A percentile compares a stretch with the other conserved stretches of the same genome.
Evolutionary conservation across 2,329 filamentous ascomycete genomes (phyloP).

Genomic region (Nigrospora sphaerica): DNA sequence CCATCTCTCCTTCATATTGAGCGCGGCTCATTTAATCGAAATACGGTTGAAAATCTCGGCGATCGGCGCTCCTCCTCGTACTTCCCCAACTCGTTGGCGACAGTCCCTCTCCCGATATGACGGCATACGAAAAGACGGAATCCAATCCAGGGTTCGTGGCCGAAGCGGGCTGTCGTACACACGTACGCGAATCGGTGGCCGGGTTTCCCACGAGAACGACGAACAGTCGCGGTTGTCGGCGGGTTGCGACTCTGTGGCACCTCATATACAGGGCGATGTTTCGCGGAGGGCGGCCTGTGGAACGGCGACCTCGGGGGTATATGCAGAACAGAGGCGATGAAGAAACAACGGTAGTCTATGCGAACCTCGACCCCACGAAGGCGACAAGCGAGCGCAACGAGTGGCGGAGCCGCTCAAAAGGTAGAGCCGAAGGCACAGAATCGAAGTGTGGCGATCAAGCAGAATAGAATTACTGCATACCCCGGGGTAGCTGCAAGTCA

Average conservation of each 20-base stretch:
- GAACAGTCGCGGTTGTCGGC: no score
- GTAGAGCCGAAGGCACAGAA: background rate
- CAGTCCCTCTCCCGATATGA: background rate
- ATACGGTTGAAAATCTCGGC: slow-evolving; percentile 9
- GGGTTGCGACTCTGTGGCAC: background rate
- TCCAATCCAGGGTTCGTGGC: background rate
- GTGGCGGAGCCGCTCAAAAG: no score
- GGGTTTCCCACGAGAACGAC: no score
- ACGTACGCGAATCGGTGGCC: background rate
- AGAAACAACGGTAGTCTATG: slow-evolving; percentile 16
- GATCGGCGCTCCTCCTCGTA: background rate
- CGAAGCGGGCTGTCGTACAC: background rate
- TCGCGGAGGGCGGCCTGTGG: slow-evolving; percentile 8
- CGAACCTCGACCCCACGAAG: background rate
- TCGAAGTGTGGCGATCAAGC: background rate
- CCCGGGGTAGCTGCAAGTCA: background rate
- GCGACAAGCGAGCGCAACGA: no score
- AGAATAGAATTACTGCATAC: slow-evolving; percentile 2
- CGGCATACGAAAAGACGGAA: background rate
- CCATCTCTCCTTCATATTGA: slow-evolving; percentile 48
- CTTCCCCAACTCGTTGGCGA: background rate
- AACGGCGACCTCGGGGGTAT: slow-evolving; percentile 13
- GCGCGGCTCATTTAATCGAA: slow-evolving; percentile 44
- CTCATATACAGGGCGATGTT: background rate
- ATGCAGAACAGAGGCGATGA: slow-evolving; percentile 13